phyloP scores from a whole-genome alignment of 352 stramenopile genomes.

The Phytophthora boehmeriae region DNA sequence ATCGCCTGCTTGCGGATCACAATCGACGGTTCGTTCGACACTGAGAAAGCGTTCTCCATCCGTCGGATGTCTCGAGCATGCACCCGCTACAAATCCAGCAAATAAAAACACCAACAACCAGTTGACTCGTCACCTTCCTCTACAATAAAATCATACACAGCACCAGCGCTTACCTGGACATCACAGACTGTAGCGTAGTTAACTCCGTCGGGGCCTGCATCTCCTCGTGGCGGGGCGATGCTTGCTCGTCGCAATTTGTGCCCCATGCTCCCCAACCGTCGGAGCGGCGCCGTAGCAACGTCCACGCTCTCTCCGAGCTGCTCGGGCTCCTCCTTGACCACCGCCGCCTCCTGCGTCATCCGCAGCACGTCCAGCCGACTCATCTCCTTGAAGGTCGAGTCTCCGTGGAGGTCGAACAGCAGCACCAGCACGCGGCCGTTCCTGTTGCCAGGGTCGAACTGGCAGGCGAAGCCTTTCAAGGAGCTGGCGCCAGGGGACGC shows the following conservation, averaged over 20 bases:
- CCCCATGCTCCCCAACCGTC: constrained; percentile 25
- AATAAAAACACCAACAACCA: constrained; percentile 5
- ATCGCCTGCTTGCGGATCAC: constrained; percentile 81
- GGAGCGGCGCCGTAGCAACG: constrained; percentile 14
- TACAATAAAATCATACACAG: background rate
- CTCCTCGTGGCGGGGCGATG: constrained; percentile 24
- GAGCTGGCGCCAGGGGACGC: constrained; percentile 30
- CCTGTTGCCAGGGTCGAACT: constrained; percentile 48
- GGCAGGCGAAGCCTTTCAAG: constrained; percentile 44
- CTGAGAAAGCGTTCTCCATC: constrained; percentile 75
- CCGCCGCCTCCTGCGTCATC: constrained; percentile 58
- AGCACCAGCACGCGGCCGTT: constrained; percentile 50
- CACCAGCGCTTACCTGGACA: constrained; percentile 35
- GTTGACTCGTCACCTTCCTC: background rate
- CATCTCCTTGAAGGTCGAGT: constrained; percentile 60
- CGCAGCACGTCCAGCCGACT: constrained; percentile 61
- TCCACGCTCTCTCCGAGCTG: constrained; percentile 20
- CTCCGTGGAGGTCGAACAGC: constrained; percentile 56
- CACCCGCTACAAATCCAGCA: constrained; percentile 44
- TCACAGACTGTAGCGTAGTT: constrained; percentile 47
- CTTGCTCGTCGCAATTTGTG: constrained; percentile 28
- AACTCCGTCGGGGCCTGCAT: constrained; percentile 18
- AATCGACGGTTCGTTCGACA: constrained; percentile 78
- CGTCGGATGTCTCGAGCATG: constrained; percentile 80
- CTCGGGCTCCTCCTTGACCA: constrained; percentile 22